Conservation (phyloP, 2,329 filamentous ascomycete genomes). For the Pleomassaria siparia region DNA sequence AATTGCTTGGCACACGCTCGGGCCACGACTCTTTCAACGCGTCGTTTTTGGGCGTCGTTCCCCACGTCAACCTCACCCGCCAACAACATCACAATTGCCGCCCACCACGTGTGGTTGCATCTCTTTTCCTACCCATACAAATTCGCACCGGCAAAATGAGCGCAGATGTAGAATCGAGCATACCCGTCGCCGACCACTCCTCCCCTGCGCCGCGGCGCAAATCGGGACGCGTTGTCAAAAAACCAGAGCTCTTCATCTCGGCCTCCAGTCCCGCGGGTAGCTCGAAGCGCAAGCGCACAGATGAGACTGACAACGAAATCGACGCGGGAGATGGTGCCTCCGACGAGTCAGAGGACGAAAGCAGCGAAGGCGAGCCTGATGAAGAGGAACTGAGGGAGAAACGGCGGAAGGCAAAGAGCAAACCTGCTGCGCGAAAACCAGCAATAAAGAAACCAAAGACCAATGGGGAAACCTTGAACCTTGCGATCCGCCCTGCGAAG, state of each 20-base stretch:
- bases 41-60: background rate
- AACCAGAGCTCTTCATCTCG: conserved; percentile 38
- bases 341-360: conserved; percentile 33
- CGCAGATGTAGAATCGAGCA: conserved; percentile 26
- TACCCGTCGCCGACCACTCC: conserved; percentile 23
- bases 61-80: background rate
- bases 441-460: conserved; percentile 56
- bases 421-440: conserved; percentile 37
- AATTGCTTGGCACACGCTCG: background rate
- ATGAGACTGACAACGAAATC: conserved; percentile 29
- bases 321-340: too few relatives aligned
- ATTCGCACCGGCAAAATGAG: conserved; percentile 33
- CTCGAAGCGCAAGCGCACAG: conserved; percentile 41
- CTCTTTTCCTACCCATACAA: background rate
- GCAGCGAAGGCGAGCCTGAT: conserved; percentile 42
- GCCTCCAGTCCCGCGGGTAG: conserved; percentile 31
- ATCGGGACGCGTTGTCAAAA: conserved; percentile 45
- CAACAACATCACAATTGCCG: conserved; percentile 2
- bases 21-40: conserved; percentile 1
- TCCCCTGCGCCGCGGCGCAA: conserved; percentile 40
- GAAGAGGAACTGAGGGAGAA: conserved; percentile 43
- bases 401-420: conserved; percentile 36
- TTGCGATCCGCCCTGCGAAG: conserved; percentile 56
- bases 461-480: conserved; percentile 51
- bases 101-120: background rate